Base-by-base conservation (phyloP, 306 rosid genomes). In the Notholithocarpus densiflorus region DNA sequence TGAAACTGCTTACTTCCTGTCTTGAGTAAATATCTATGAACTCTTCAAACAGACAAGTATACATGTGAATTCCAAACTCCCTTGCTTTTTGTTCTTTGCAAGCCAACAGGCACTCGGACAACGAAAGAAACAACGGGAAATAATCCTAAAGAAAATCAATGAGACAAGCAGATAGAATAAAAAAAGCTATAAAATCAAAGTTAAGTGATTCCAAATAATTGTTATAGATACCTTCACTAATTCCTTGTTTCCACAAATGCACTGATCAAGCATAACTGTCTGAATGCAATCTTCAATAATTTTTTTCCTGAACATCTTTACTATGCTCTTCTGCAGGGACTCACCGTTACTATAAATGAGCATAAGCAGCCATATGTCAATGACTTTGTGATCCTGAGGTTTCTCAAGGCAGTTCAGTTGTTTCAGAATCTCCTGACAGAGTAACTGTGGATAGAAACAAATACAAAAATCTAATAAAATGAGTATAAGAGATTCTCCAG, bases 361-460 rank as follows among this genome's bases (percentile, higher is more conserved):
- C 73, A 84, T 68, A 18, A 84, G 82, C n/a, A 84, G 53, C 87
- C 87, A 84, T 66, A 84, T 77, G 72, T 84, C 87, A 65, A 84
- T 37, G 32, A 77, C 82, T 77, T 80, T 84, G 73, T 84, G 85
- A 77, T 84, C 84, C 74, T 64, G 82, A 52, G 87, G 82, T 68
- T 77, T 84, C 51, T 77, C 70, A 48, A 84, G 77, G 52, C 80
- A 73, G 76, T 74, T 77, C 77, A 84, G 14, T 45, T 81, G 85
- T 77, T 84, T 84, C 82, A 84, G 23, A 68, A 84, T 84, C 82
- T 84, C 87, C 77, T 84, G 87, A 78, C 82, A 84, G 18, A 84
- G 77, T 71, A 68, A 73, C 87, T 84, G 56, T 34, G 0, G 19
- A 19, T 18, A 57, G 65, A 27, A 52, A 21, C 23, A 66, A 72